Evolutionary conservation across 139 green algal species (phyloP).

Genomic region (Yamagishiella unicocca): DNA sequence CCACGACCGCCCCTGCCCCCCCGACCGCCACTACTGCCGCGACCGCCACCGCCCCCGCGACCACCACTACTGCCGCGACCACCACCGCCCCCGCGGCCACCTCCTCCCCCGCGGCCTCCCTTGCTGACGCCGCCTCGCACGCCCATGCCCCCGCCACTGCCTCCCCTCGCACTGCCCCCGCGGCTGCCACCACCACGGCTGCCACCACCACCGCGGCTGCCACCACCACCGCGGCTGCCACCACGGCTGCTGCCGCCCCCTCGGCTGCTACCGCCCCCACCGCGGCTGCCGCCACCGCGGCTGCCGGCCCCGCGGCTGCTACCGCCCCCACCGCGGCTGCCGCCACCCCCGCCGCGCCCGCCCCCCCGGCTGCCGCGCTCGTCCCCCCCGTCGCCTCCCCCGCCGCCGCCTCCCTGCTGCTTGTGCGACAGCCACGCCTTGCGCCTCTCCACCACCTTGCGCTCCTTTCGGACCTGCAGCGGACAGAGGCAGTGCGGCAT

Average conservation of each 20-base stretch:
- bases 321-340: not conserved
- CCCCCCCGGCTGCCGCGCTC: not conserved
- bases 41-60: too few species aligned
- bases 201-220: not conserved
- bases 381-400: not conserved
- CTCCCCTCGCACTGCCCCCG: not conserved
- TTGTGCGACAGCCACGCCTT: slow-evolving; percentile 33
- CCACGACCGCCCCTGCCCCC: too few species aligned
- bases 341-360: not conserved
- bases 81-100: too few species aligned
- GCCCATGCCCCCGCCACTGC: not conserved
- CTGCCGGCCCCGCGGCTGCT: not conserved
- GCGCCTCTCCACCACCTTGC: slow-evolving; percentile 25
- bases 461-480: slow-evolving; percentile 52
- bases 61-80: too few species aligned
- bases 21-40: too few species aligned
- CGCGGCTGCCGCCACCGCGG: not conserved
- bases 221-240: not conserved
- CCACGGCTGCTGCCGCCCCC: not conserved
- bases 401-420: not conserved
- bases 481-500: too few species aligned
- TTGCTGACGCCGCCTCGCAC: not conserved
- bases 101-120: not conserved
- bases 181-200: not conserved
- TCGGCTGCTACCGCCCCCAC: not conserved